Evolutionary conservation across 2,329 filamentous ascomycete species (phyloP).

Genomic region (Diaporthe longicolla): DNA sequence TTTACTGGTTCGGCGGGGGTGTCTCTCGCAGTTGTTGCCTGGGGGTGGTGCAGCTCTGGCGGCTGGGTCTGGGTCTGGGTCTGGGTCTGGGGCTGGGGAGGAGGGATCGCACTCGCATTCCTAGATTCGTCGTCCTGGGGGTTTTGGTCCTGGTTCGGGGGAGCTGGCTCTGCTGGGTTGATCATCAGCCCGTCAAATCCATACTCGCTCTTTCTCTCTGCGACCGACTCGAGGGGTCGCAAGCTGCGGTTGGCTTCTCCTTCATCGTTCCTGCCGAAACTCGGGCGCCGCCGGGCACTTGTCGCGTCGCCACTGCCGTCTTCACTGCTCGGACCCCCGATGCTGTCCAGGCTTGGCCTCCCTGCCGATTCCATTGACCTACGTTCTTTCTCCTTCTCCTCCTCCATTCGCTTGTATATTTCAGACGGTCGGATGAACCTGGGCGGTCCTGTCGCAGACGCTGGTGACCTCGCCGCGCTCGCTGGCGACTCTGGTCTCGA

Average conservation of each 20-base stretch:
- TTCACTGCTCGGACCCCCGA: conserved; percentile 48
- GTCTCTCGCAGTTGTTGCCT: conserved; percentile 36
- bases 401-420: conserved; percentile 80
- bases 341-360: conserved; percentile 69
- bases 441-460: conserved; percentile 63
- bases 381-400: conserved; percentile 72
- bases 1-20: conserved; percentile 43
- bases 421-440: conserved; percentile 82
- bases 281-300: conserved; percentile 44
- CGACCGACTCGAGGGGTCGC: conserved; percentile 66
- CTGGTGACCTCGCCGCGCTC: conserved; percentile 50
- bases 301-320: conserved; percentile 44
- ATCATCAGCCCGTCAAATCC: conserved; percentile 61
- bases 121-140: not conserved
- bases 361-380: conserved; percentile 68
- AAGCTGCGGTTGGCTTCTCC: conserved; percentile 54
- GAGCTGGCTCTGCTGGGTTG: conserved; percentile 42
- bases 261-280: conserved; percentile 53
- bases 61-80: conserved; percentile 16
- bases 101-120: not conserved
- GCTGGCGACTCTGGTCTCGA: conserved; percentile 58
- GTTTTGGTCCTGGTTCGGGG: conserved; percentile 34
- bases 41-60: conserved; percentile 36
- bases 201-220: conserved; percentile 72
- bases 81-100: not conserved